Evolutionary conservation across 768 basidiomycete species (phyloP), one percentile per base, ranked within the genome.

Genomic region (Tylopilus felleus): DNA sequence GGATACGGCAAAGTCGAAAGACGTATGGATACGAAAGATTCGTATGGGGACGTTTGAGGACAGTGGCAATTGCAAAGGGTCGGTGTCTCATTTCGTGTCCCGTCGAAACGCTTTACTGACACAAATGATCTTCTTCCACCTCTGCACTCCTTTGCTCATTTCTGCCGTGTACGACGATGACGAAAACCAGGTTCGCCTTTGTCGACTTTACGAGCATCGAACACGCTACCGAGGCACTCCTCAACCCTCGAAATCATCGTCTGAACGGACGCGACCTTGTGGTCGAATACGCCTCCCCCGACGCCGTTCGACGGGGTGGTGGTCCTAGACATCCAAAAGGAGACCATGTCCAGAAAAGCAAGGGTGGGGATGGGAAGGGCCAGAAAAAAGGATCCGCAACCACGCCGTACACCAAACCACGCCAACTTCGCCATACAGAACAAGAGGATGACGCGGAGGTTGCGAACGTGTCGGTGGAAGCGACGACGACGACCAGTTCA

Each of bases 21-120:
- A 80, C 43, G 66, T 69, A 22, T 84, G 83, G 84, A 80, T 87
- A 74, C 79, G 89, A 56, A 93, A 93, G 66, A 74, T 99, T 27
- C 84, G 96, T 7, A 80, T 99, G 81, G 94, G 93, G 5, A 95
- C 94, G 17, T 99, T 99, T 60, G 93, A 98, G 68, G 96, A 99
- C 70, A 90, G 84, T 46, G 97, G 96, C 9, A 72, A 82, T 49
- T 98, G 96, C 74, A 99, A 98, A 78, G 96, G 96, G 96, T 97
- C 45, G 42, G 65, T 56, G 17, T 65, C 54, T 9, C 17, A 16
- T 23, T 79, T 74, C 1, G n/a, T 25, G 4, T 43, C 23, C 29
- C 19, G 14, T 38, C 21, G 14, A 2, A 21, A 41, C 22, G 3
- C 40, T 46, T n/a, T 2, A 22, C 42, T 53, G 45, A 57, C 25